phyloP scores from a whole-genome alignment of 2,329 filamentous ascomycete species.

The Diaporthe sp. region DNA sequence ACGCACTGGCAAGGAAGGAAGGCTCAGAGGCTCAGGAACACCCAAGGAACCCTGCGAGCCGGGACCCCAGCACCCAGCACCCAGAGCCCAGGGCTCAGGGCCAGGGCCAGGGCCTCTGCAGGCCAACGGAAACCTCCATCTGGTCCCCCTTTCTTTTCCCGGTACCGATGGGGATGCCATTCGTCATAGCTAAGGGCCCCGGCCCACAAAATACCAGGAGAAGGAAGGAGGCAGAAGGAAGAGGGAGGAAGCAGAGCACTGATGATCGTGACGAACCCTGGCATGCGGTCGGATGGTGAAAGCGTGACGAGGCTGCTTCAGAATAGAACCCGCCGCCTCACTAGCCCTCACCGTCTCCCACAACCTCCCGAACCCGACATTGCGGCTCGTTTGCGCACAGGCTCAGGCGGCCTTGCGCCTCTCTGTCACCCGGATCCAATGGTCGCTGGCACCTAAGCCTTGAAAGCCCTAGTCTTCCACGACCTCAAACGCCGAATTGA shows the following conservation, averaged over 20 bases:
- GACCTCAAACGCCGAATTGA: neutral
- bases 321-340: slow-evolving; percentile 1
- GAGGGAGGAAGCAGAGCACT: neutral
- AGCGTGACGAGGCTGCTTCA: neutral
- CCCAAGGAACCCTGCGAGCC: neutral
- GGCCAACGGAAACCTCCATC: slow-evolving; percentile 16
- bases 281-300: slow-evolving; percentile 12
- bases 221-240: neutral
- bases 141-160: neutral
- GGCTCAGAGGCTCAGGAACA: slow-evolving; percentile 5
- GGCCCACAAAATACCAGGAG: slow-evolving; percentile 18
- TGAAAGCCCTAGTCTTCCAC: slow-evolving; percentile 16
- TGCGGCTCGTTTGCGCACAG: slow-evolving; percentile 16
- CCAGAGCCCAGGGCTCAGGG: neutral
- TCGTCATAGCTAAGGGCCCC: slow-evolving; percentile 18
- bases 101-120: slow-evolving; percentile 8
- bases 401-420: slow-evolving; percentile 15
- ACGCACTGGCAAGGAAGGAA: slow-evolving; percentile 3
- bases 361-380: neutral
- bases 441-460: slow-evolving; percentile 31
- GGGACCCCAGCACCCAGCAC: neutral
- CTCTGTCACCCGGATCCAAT: slow-evolving; percentile 3
- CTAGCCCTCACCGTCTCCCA: neutral
- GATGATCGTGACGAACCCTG: neutral
- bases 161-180: slow-evolving; percentile 3